These are phyloP conservation scores for Myrica gale DNA, from an alignment of 306 rosid species.

Conservation along the genomic window DNA sequence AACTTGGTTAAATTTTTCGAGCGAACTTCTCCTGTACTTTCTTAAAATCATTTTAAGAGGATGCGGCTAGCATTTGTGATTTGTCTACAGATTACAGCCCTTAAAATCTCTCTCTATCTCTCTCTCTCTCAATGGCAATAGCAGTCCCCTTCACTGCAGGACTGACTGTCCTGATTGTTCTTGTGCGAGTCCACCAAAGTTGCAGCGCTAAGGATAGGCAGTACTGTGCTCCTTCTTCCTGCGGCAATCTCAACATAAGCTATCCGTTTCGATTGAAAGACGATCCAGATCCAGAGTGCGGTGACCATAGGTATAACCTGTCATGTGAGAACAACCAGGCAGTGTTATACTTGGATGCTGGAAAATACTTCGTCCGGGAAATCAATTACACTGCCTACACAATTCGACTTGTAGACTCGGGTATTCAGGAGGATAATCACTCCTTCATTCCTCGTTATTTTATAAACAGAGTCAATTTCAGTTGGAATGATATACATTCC, in stretches of 20 bases:
- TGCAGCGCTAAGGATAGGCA: background rate
- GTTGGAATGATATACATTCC: background rate
- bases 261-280: slow-evolving; percentile 23
- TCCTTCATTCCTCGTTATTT: slow-evolving; percentile 11
- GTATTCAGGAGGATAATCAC: background rate
- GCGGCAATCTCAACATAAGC: slow-evolving; percentile 24
- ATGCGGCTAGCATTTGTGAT: too few species aligned
- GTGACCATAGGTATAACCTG: background rate
- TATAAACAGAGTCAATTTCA: background rate
- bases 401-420: slow-evolving; percentile 34
- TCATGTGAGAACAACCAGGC: slow-evolving; percentile 17
- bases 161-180: background rate
- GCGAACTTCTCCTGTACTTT: too few species aligned
- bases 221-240: background rate
- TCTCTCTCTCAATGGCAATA: background rate
- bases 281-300: background rate
- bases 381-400: slow-evolving; percentile 32
- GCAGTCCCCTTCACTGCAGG: background rate
- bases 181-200: background rate
- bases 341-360: background rate
- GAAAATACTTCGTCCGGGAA: slow-evolving; percentile 20
- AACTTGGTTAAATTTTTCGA: too few species aligned
- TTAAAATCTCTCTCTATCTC: background rate
- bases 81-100: too few species aligned
- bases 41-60: too few species aligned